These are phyloP conservation scores for Populus ilicifolia DNA, from an alignment of 345 rosid species.

Conservation along the genomic window DNA sequence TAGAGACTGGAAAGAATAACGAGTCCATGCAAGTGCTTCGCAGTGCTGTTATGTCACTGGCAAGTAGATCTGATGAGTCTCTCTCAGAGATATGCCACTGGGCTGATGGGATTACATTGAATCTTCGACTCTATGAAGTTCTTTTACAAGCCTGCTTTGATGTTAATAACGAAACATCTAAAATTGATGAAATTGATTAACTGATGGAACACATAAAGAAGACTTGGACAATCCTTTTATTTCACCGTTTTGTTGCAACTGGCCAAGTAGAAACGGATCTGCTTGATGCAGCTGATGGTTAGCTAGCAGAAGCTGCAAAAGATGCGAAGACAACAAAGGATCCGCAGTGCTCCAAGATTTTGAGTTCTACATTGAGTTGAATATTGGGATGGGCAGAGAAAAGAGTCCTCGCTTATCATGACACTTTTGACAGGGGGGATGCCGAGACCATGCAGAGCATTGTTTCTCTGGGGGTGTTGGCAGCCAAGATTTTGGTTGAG, in stretches of 20 bases:
- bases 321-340: slow-evolving; percentile 90
- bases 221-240: slow-evolving; percentile 88
- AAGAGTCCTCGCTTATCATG: slow-evolving; percentile 95
- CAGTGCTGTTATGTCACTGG: slow-evolving; percentile 73
- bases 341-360: slow-evolving; percentile 73
- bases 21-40: slow-evolving; percentile 96
- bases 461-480: slow-evolving; percentile 79
- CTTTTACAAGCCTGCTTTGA: slow-evolving; percentile 90
- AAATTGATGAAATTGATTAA: slow-evolving; percentile 87
- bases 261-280: slow-evolving; percentile 76
- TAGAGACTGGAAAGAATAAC: slow-evolving; percentile 88
- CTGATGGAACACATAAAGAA: slow-evolving; percentile 96
- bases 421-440: slow-evolving; percentile 69
- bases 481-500: slow-evolving; percentile 86
- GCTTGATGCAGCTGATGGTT: slow-evolving; percentile 72
- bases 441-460: slow-evolving; percentile 76
- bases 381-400: slow-evolving; percentile 96
- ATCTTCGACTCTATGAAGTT: slow-evolving; percentile 77
- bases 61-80: slow-evolving; percentile 83
- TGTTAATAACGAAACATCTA: slow-evolving; percentile 54
- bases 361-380: slow-evolving; percentile 79
- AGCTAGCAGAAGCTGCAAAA: slow-evolving; percentile 81
- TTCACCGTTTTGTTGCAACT: slow-evolving; percentile 74
- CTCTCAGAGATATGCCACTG: slow-evolving; percentile 74
- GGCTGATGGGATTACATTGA: slow-evolving; percentile 95